Evolutionary conservation across 805 yeast species (phyloP), one percentile per base, ranked within the genome.

Genomic region (Saturnispora silvae): DNA sequence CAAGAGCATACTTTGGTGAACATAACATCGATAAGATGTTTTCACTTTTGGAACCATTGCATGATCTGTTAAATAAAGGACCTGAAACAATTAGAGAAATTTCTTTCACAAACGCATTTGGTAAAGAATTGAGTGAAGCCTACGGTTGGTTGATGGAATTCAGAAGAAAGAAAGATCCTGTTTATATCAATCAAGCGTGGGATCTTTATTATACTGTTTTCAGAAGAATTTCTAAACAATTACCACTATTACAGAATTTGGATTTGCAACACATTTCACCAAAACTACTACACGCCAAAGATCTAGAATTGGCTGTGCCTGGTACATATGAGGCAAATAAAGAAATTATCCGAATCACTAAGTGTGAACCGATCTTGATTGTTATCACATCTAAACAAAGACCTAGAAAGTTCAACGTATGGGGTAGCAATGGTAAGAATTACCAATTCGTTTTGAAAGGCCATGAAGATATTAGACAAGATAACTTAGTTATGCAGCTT

Each of bases 401-500:
- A 50, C 99, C 99, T 5, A 75, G 99, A 53, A 76, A 82, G 49
- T 57, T 85, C 42, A 71, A 77, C 13, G 72, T 85, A 34, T 67
- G 69, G 43, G 98, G 97, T 9, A 81, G 83, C 49, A 96, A 92
- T 57, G 98, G 98, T 42, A 83, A 81, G 51, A 83, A 80, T 28
- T 86, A 94, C 54, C 81, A 73, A 49, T 94, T 75, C 58, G 61
- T 68, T 2, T 65, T 92, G 51, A 92, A 92, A 60, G 98, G 97
- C 1, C 97, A 92, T 53, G 99, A 92, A 61, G 99, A 92, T 66
- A 84, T 92, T 37, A 74, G 99, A 52, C 99, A 92, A 56, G 99
- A 92, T 61, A 84, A 85, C 51, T 68, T 94, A 57, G 99, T 89
- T 20, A 92, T 92, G 98, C 99, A 92, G 60, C 65, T 92, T 48